phyloP scores from a whole-genome alignment of 306 rosid species.

The Alnus glutinosa region DNA sequence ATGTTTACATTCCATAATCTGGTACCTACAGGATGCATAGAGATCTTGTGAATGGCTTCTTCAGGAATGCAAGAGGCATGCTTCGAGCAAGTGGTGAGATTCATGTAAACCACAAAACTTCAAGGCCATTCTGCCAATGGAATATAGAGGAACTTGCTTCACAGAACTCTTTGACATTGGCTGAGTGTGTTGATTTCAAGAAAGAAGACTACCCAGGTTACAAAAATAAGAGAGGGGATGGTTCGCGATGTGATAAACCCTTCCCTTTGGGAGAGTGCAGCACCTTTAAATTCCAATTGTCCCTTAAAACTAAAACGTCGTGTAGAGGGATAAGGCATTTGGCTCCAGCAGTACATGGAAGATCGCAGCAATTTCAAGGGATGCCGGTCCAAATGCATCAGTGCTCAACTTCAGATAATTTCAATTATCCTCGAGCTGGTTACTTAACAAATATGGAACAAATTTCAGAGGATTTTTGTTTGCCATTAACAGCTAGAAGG shows the following conservation, averaged over 20 bases:
- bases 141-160: slow-evolving; percentile 36
- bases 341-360: slow-evolving; percentile 6
- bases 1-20: neutral
- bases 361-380: slow-evolving; percentile 5
- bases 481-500: neutral
- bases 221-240: slow-evolving; percentile 54
- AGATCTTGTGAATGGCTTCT: slow-evolving; percentile 48
- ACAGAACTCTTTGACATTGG: slow-evolving; percentile 27
- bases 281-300: slow-evolving; percentile 47
- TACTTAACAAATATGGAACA: neutral
- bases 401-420: slow-evolving; percentile 3
- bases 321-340: neutral
- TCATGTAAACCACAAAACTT: slow-evolving; percentile 61
- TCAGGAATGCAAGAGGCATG: slow-evolving; percentile 47
- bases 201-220: slow-evolving; percentile 54
- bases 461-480: too few relatives aligned
- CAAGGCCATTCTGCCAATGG: slow-evolving; percentile 42
- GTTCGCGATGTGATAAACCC: slow-evolving; percentile 43
- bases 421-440: slow-evolving; percentile 27
- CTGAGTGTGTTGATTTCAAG: slow-evolving; percentile 38
- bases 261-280: slow-evolving; percentile 59
- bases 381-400: neutral
- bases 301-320: neutral
- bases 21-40: slow-evolving; percentile 50
- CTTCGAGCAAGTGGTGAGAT: slow-evolving; percentile 52